A percentile compares a stretch with the other conserved stretches of the same genome.
Conservation (phyloP, 495 filamentous ascomycete species). For the Xylaria acuta region DNA sequence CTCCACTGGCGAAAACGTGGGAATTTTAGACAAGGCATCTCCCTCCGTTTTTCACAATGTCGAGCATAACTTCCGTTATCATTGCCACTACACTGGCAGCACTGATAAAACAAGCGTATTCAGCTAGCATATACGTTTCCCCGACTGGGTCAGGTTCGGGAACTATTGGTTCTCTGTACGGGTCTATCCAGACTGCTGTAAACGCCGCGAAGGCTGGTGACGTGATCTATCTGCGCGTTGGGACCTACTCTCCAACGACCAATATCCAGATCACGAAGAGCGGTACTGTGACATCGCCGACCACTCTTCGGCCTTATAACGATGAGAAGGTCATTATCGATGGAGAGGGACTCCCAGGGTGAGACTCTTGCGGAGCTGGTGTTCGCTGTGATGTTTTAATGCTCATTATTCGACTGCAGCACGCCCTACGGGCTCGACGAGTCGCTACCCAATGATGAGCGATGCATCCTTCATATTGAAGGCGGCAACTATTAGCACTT, state of each 20-base stretch:
- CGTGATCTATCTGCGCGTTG: conserved; percentile 39
- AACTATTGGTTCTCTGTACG: conserved; percentile 34
- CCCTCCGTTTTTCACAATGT: background rate
- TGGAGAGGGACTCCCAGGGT: conserved; percentile 36
- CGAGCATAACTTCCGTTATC: background rate
- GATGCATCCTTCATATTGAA: conserved; percentile 39
- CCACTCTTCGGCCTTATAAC: conserved; percentile 34
- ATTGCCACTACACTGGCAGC: background rate
- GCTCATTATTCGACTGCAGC: conserved; percentile 11
- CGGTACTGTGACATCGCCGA: conserved; percentile 33
- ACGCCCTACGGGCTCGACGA: conserved; percentile 36
- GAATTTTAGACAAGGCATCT: background rate
- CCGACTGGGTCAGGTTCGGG: conserved; percentile 35
- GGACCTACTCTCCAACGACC: conserved; percentile 35
- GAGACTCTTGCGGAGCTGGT: background rate
- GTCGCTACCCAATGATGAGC: conserved; percentile 28
- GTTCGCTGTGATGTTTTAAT: background rate
- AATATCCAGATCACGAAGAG: conserved; percentile 39
- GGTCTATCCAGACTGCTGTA: conserved; percentile 40
- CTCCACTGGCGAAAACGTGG: background rate
- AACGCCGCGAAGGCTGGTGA: conserved; percentile 34
- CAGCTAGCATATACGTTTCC: conserved; percentile 34
- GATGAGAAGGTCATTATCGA: conserved; percentile 38
- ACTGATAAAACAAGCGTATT: background rate
- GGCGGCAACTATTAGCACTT: conserved; percentile 39